These are phyloP conservation scores for Pezicula radicicola DNA, from an alignment of 2,329 filamentous ascomycete genomes.

Conservation along the genomic window DNA sequence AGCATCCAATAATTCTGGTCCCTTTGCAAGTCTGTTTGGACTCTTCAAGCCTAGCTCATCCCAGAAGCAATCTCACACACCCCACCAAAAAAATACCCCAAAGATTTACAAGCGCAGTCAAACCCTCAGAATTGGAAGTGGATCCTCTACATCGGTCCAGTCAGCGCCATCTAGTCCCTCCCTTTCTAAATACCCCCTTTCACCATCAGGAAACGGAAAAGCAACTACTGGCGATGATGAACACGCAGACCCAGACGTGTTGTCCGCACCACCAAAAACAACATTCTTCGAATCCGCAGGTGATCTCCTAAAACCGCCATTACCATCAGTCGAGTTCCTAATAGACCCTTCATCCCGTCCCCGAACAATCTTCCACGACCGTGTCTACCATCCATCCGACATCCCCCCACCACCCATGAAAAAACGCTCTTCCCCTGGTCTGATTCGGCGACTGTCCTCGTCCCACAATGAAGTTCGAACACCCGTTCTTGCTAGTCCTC, in stretches of 20 bases:
- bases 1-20: constrained; percentile 41
- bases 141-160: constrained; percentile 10
- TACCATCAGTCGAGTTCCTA: constrained; percentile 79
- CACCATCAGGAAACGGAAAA: constrained; percentile 27
- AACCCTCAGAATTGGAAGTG: constrained; percentile 54
- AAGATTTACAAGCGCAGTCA: constrained; percentile 78
- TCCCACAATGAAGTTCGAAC: neutral
- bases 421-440: constrained; percentile 36
- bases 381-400: constrained; percentile 89
- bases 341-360: constrained; percentile 78
- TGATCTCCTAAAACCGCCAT: constrained; percentile 84
- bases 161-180: too few relatives aligned
- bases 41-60: constrained; percentile 65
- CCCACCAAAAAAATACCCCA: constrained; percentile 54
- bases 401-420: constrained; percentile 79
- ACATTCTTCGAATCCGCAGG: constrained; percentile 94
- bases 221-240: constrained; percentile 23
- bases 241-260: constrained; percentile 41
- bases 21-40: constrained; percentile 56
- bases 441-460: constrained; percentile 16
- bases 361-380: constrained; percentile 93
- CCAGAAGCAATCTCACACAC: constrained; percentile 40
- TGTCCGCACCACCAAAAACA: constrained; percentile 78
- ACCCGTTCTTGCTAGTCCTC: constrained; percentile 16
- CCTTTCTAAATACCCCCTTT: neutral